Evolutionary conservation across 306 rosid species (phyloP).

Genomic region (Fragaria iinumae): DNA sequence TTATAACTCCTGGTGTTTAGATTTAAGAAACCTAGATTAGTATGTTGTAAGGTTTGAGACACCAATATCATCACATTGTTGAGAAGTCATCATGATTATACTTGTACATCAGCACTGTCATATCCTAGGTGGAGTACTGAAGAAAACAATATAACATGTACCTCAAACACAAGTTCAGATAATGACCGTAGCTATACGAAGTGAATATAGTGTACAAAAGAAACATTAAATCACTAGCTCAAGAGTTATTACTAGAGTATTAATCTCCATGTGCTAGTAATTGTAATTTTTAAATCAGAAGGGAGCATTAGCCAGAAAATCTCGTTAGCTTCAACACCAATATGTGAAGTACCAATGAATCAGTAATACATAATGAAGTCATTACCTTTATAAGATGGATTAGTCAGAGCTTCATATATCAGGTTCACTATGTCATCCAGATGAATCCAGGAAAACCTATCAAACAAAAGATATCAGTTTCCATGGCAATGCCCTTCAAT

Average conservation of each 20-base stretch:
- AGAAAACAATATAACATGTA: neutral
- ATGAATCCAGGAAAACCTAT: slow-evolving; percentile 99
- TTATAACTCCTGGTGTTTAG: slow-evolving; percentile 66
- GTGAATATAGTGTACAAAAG: neutral
- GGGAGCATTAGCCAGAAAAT: neutral
- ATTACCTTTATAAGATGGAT: slow-evolving; percentile 85
- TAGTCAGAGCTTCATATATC: slow-evolving; percentile 78
- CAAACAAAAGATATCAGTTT: slow-evolving; percentile 4
- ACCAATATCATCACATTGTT: neutral
- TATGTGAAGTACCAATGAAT: neutral
- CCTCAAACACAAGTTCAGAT: neutral
- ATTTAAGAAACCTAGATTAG: slow-evolving; percentile 7
- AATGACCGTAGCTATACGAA: neutral
- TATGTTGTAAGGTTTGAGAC: neutral
- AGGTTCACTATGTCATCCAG: slow-evolving; percentile 89
- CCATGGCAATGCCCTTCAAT: neutral
- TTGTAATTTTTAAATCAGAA: neutral
- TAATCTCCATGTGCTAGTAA: neutral
- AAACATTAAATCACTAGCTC: neutral
- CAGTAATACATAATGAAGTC: slow-evolving; percentile 10
- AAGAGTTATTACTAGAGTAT: neutral
- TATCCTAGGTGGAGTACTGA: neutral
- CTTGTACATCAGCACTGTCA: neutral
- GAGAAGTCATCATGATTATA: neutral
- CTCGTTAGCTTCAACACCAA: neutral